Conservation (phyloP, 2,329 filamentous ascomycete genomes). For the Sclerotinia minor region DNA sequence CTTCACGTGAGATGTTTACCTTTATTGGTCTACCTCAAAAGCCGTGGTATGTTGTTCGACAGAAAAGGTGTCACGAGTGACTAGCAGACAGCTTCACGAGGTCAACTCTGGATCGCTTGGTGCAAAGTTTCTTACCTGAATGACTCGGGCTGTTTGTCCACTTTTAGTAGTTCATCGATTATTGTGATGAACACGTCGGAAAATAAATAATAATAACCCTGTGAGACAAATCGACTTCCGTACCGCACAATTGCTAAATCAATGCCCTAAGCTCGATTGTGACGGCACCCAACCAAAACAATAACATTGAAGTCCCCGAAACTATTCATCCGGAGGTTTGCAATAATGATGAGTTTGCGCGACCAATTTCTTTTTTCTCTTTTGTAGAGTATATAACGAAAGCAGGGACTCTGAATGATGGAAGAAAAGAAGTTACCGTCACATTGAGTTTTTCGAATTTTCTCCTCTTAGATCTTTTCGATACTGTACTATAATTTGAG, state of each 20-base stretch:
- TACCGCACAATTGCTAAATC: neutral
- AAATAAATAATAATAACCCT: neutral
- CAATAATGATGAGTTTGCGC: too few species aligned
- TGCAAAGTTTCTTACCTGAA: neutral
- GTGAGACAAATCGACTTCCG: constrained; percentile 5
- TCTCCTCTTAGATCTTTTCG: too few species aligned
- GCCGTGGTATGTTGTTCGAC: constrained; percentile 6
- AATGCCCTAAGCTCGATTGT: neutral
- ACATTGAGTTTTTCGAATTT: too few species aligned
- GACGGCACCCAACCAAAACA: neutral
- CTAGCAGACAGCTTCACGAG: neutral
- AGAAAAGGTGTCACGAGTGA: neutral
- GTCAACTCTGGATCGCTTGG: neutral
- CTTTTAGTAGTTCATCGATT: neutral
- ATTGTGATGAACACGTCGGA: constrained; percentile 3
- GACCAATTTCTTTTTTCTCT: too few species aligned
- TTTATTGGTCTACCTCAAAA: neutral
- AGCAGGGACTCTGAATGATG: too few species aligned
- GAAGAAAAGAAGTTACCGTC: too few species aligned
- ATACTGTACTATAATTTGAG: too few species aligned
- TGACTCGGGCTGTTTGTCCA: constrained; percentile 3
- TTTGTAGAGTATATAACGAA: too few species aligned
- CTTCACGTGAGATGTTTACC: neutral
- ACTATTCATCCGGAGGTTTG: neutral
- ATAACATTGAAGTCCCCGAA: neutral